Percentiles rank a stretch among this genome's conserved stretches.
Evolutionary conservation across 2,329 filamentous ascomycete genomes (phyloP).

Genomic region (Penicillium fuscoglaucum): DNA sequence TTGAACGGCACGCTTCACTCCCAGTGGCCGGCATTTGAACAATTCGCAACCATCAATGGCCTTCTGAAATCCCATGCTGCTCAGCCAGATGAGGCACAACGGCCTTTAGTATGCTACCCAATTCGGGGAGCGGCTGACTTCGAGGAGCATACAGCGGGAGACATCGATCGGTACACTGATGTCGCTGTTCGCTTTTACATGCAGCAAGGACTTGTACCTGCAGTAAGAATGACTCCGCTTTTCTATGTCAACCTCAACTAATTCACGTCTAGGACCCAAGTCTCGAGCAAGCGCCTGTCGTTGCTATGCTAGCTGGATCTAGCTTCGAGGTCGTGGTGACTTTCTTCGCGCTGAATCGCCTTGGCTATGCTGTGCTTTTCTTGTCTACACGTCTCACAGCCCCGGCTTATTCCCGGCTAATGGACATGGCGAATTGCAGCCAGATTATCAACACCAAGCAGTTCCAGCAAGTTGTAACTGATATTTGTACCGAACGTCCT

Average conservation of each 20-base stretch:
- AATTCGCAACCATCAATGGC: slow-evolving; percentile 24
- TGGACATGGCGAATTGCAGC: slow-evolving; percentile 44
- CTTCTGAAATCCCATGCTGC: slow-evolving; percentile 23
- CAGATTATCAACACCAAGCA: slow-evolving; percentile 22
- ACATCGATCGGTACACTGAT: slow-evolving; percentile 26
- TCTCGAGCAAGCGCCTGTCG: slow-evolving; percentile 39
- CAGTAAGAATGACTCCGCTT: slow-evolving; percentile 7
- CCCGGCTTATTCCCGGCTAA: slow-evolving; percentile 51
- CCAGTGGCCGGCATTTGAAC: slow-evolving; percentile 20
- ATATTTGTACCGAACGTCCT: slow-evolving; percentile 19
- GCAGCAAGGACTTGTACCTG: slow-evolving; percentile 18
- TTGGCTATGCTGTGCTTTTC: slow-evolving; percentile 58
- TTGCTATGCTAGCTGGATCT: slow-evolving; percentile 56
- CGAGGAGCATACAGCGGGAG: slow-evolving; percentile 23
- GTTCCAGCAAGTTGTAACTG: slow-evolving; percentile 20
- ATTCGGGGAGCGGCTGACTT: slow-evolving; percentile 20
- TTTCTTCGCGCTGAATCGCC: slow-evolving; percentile 54
- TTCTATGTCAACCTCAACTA: not conserved
- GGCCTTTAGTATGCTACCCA: slow-evolving; percentile 25
- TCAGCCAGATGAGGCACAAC: slow-evolving; percentile 15
- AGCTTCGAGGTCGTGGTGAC: slow-evolving; percentile 58
- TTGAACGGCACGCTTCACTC: slow-evolving; percentile 27
- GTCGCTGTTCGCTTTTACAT: slow-evolving; percentile 23
- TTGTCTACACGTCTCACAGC: slow-evolving; percentile 56
- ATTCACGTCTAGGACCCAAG: slow-evolving; percentile 21